A percentile compares a stretch with the other conserved stretches of the same genome.
phyloP scores from a whole-genome alignment of 805 yeast genomes.

The Candida khao-thaluensis region DNA sequence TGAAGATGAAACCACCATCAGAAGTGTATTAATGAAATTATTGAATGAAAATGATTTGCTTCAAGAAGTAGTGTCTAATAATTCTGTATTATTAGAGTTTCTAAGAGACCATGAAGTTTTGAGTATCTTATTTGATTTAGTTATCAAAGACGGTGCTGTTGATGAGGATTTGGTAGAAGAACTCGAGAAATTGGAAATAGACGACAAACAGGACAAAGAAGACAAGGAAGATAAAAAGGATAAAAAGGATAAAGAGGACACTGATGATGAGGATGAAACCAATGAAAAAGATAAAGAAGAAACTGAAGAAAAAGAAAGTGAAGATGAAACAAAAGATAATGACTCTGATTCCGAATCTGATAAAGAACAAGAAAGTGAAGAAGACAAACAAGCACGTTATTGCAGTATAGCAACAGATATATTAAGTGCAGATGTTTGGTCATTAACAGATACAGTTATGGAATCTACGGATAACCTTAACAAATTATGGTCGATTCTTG shows the following conservation, averaged over 20 bases:
- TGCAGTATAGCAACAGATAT: constrained; percentile 75
- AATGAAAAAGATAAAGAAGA: constrained; percentile 3
- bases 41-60: constrained; percentile 44
- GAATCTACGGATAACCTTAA: constrained; percentile 64
- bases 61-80: constrained; percentile 43
- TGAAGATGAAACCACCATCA: constrained; percentile 14
- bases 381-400: constrained; percentile 34
- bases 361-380: constrained; percentile 26
- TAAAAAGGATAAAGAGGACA: constrained; percentile 5
- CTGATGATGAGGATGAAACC: constrained; percentile 6
- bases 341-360: constrained; percentile 25
- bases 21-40: constrained; percentile 25
- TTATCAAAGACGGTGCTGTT: constrained; percentile 30
- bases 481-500: constrained; percentile 78
- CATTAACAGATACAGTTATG: constrained; percentile 85
- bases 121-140: constrained; percentile 37
- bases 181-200: constrained; percentile 3
- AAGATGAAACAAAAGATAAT: constrained; percentile 31
- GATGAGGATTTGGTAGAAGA: constrained; percentile 9
- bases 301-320: constrained; percentile 15
- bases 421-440: constrained; percentile 90
- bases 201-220: constrained; percentile 2
- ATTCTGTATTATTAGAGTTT: constrained; percentile 42
- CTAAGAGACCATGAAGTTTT: constrained; percentile 39
- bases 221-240: constrained; percentile 3